Evolutionary conservation across 208 protist species (phyloP).

Genomic region (Trypanosomatidae sp.): DNA sequence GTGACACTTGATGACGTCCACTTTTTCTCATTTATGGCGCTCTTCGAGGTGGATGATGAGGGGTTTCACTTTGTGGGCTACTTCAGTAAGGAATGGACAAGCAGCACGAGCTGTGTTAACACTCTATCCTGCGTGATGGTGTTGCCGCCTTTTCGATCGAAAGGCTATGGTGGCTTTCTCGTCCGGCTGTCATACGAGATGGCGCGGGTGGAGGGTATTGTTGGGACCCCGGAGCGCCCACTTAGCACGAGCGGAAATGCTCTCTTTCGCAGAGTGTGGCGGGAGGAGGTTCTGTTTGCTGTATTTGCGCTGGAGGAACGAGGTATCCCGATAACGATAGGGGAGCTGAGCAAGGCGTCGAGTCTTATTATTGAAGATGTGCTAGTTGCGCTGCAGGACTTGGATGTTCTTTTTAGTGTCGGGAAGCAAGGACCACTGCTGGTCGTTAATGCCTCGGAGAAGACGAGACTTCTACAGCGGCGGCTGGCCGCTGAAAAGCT

Average conservation of each 20-base stretch:
- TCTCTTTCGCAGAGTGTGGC: constrained; percentile 70
- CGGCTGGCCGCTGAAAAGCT: constrained; percentile 29
- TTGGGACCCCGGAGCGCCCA: constrained; percentile 67
- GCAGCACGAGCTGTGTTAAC: constrained; percentile 54
- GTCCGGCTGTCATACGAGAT: constrained; percentile 74
- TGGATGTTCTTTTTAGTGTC: constrained; percentile 50
- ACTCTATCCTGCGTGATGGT: constrained; percentile 82
- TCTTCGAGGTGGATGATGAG: constrained; percentile 74
- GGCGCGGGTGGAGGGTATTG: constrained; percentile 49
- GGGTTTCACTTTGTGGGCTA: constrained; percentile 80
- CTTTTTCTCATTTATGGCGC: constrained; percentile 64
- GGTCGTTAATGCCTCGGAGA: constrained; percentile 19
- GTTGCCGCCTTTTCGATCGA: constrained; percentile 61
- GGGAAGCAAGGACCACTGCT: constrained; percentile 48
- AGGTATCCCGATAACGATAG: constrained; percentile 43
- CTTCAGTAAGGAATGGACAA: constrained; percentile 77
- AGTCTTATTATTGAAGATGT: constrained; percentile 73
- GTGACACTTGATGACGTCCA: constrained; percentile 78
- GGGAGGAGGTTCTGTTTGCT: constrained; percentile 53
- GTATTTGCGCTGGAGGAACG: constrained; percentile 42
- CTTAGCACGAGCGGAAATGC: constrained; percentile 54
- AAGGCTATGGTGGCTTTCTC: constrained; percentile 68
- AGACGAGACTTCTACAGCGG: constrained; percentile 1
- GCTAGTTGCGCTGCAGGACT: constrained; percentile 51
- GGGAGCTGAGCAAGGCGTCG: constrained; percentile 48